phyloP scores from a whole-genome alignment of 805 yeast genomes.

The Ogataea allantospora region DNA sequence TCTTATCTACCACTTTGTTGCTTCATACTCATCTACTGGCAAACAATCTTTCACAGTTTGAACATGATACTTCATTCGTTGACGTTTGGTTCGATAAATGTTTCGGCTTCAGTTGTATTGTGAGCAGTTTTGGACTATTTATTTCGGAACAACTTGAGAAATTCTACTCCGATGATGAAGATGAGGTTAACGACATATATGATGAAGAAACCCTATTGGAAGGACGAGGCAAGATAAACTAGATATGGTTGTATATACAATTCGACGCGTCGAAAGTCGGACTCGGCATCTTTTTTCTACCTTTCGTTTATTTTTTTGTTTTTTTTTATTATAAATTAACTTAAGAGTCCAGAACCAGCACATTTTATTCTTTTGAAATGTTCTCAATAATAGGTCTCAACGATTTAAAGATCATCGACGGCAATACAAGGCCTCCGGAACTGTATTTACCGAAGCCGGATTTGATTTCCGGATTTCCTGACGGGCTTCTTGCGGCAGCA shows the following conservation, averaged over 20 bases:
- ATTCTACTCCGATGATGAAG: constrained; percentile 23
- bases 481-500: constrained; percentile 66
- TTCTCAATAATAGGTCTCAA: constrained; percentile 10
- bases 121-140: constrained; percentile 31
- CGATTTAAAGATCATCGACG: constrained; percentile 26
- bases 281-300: not conserved
- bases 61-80: constrained; percentile 37
- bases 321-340: constrained; percentile 1
- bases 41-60: constrained; percentile 39
- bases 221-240: constrained; percentile 16
- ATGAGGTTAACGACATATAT: constrained; percentile 19
- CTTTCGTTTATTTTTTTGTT: constrained; percentile 3
- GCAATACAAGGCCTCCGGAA: constrained; percentile 29
- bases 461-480: constrained; percentile 63
- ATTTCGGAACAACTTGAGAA: constrained; percentile 26
- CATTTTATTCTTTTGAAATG: constrained; percentile 1
- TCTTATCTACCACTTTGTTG: constrained; percentile 50
- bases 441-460: constrained; percentile 34
- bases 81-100: constrained; percentile 54
- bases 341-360: constrained; percentile 4
- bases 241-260: not conserved
- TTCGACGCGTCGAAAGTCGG: constrained; percentile 10
- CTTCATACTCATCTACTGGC: constrained; percentile 48
- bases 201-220: constrained; percentile 32
- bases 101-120: constrained; percentile 43